phyloP scores from a whole-genome alignment of 1,139 yeast species.

The Magnusiomyces fungicola region DNA sequence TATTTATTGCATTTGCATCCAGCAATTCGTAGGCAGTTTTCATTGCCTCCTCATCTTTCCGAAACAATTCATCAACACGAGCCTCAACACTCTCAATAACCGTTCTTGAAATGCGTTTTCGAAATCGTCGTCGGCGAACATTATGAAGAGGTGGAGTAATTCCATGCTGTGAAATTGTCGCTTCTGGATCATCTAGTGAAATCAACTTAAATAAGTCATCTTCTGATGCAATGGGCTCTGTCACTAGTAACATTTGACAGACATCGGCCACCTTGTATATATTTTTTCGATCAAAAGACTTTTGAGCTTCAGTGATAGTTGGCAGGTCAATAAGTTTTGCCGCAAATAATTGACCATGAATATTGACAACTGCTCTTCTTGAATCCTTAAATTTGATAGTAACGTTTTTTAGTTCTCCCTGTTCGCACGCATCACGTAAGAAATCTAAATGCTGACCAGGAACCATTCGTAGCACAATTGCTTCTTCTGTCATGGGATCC shows the following conservation, averaged over 20 bases:
- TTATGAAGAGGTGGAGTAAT: slow-evolving; percentile 67
- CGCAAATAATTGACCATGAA: slow-evolving; percentile 57
- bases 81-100: slow-evolving; percentile 62
- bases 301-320: slow-evolving; percentile 77
- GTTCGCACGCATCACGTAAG: slow-evolving; percentile 59
- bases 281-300: slow-evolving; percentile 84
- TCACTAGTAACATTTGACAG: slow-evolving; percentile 75
- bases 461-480: slow-evolving; percentile 67
- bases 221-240: slow-evolving; percentile 54
- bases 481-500: slow-evolving; percentile 87
- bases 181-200: slow-evolving; percentile 36
- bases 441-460: slow-evolving; percentile 75
- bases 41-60: slow-evolving; percentile 77
- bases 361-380: slow-evolving; percentile 60
- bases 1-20: slow-evolving; percentile 37
- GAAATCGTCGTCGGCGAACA: slow-evolving; percentile 47
- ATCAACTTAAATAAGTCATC: slow-evolving; percentile 40
- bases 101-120: slow-evolving; percentile 42
- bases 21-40: slow-evolving; percentile 72
- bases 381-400: slow-evolving; percentile 76
- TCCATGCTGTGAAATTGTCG: slow-evolving; percentile 64
- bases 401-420: slow-evolving; percentile 70
- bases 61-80: slow-evolving; percentile 67
- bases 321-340: slow-evolving; percentile 89
- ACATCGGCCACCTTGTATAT: slow-evolving; percentile 81